A percentile compares a stretch with the other conserved stretches of the same genome.
phyloP scores from a whole-genome alignment of 1,139 yeast species.

The Yamadazyma dendronema region DNA sequence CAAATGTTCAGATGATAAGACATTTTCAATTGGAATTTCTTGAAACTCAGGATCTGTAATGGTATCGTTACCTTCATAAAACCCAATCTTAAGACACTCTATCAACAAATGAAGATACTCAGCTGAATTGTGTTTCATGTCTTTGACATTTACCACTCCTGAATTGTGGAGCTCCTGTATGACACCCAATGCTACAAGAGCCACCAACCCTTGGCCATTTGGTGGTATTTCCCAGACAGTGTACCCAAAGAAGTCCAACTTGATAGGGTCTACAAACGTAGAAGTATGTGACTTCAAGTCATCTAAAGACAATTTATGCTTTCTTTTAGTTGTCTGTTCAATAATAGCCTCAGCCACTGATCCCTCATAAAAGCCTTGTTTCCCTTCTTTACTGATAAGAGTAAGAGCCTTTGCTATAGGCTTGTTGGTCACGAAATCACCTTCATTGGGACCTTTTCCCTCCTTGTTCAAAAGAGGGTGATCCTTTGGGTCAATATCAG shows the following conservation, averaged over 20 bases:
- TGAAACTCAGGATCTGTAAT: constrained; percentile 60
- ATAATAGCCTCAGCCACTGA: constrained; percentile 65
- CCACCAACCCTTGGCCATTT: constrained; percentile 77
- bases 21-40: constrained; percentile 32
- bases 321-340: constrained; percentile 46
- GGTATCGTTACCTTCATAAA: constrained; percentile 74
- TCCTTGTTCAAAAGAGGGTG: constrained; percentile 28
- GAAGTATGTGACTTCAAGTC: constrained; percentile 58
- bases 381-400: constrained; percentile 55
- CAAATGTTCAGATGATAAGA: constrained; percentile 46
- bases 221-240: constrained; percentile 78
- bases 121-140: constrained; percentile 62
- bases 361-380: constrained; percentile 67
- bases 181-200: constrained; percentile 67
- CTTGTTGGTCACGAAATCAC: constrained; percentile 57
- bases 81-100: constrained; percentile 71
- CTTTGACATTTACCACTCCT: constrained; percentile 44
- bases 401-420: constrained; percentile 55
- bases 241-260: constrained; percentile 42
- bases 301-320: constrained; percentile 54
- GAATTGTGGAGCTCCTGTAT: constrained; percentile 52
- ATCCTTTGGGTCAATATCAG: constrained; percentile 23
- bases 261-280: constrained; percentile 61
- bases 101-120: constrained; percentile 69
- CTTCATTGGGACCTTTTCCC: constrained; percentile 50